phyloP scores from a whole-genome alignment of 2,329 filamentous ascomycete species.

The Arthroderma uncinatum region DNA sequence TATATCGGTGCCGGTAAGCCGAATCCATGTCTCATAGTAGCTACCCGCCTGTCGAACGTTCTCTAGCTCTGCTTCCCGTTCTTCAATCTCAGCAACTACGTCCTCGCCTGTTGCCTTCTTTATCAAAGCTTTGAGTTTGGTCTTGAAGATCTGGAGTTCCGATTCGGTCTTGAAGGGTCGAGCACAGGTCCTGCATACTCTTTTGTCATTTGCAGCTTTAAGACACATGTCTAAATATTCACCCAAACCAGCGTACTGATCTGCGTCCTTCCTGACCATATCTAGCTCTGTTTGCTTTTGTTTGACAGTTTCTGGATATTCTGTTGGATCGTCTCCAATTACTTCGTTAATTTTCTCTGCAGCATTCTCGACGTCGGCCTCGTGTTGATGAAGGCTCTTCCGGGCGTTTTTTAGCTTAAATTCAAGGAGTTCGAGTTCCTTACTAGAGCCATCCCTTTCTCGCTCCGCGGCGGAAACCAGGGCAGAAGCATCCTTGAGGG shows the following conservation, averaged over 20 bases:
- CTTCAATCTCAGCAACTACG: conserved; percentile 51
- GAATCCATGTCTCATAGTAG: conserved; percentile 62
- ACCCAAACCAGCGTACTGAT: conserved; percentile 55
- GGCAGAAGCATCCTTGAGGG: conserved; percentile 47
- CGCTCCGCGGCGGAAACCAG: conserved; percentile 54
- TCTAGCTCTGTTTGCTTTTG: conserved; percentile 44
- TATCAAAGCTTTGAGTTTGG: conserved; percentile 51
- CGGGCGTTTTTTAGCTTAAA: conserved; percentile 57
- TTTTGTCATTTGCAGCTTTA: conserved; percentile 53
- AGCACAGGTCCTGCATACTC: conserved; percentile 66
- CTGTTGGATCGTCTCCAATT: conserved; percentile 41
- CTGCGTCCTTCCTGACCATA: conserved; percentile 50
- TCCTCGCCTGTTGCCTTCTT: conserved; percentile 40
- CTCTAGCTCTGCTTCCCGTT: conserved; percentile 51
- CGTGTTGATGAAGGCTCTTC: conserved; percentile 53
- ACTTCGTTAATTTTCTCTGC: conserved; percentile 52
- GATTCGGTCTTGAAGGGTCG: conserved; percentile 52
- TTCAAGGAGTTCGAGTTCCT: conserved; percentile 66
- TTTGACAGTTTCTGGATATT: conserved; percentile 43
- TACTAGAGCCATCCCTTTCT: conserved; percentile 56
- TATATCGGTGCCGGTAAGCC: conserved; percentile 57
- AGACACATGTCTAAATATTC: conserved; percentile 62
- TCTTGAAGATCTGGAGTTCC: conserved; percentile 52
- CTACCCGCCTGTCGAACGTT: conserved; percentile 52
- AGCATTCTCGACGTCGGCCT: conserved; percentile 50